Conservation (phyloP, 176 grass and related monocot species). For the Bothriochloa decipiens region DNA sequence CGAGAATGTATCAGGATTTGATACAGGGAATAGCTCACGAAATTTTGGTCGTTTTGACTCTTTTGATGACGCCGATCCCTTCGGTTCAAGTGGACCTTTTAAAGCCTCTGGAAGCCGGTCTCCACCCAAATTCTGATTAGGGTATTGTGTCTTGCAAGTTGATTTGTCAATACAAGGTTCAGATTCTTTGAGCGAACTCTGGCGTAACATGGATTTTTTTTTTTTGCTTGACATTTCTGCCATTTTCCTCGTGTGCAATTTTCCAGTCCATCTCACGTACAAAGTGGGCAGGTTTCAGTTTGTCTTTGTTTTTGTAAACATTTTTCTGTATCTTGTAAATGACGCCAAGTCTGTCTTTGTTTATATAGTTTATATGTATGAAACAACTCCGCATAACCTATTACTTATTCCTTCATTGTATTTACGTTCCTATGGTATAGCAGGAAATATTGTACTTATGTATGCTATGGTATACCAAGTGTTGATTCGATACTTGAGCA, state of each 20-base stretch:
- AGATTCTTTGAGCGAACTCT: conserved; percentile 26
- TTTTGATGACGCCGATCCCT: conserved; percentile 91
- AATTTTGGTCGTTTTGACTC: conserved; percentile 89
- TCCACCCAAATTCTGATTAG: conserved; percentile 60
- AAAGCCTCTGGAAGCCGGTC: conserved; percentile 75
- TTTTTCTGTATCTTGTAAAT: conserved; percentile 35
- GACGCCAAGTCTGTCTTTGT: conserved; percentile 11
- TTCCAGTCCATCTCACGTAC: conserved; percentile 35
- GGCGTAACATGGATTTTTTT: background rate
- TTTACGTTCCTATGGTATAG: conserved; percentile 14
- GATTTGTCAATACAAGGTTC: conserved; percentile 34
- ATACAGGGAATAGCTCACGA: conserved; percentile 61
- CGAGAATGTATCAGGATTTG: conserved; percentile 58
- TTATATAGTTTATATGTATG: conserved; percentile 46
- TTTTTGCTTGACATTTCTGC: conserved; percentile 12
- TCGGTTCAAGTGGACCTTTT: conserved; percentile 88
- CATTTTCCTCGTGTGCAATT: conserved; percentile 37
- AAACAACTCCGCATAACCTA: background rate
- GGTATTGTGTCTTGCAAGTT: background rate
- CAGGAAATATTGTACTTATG: background rate
- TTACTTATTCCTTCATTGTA: background rate
- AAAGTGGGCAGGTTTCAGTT: conserved; percentile 35
- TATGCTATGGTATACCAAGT: conserved; percentile 4
- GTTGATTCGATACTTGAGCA: conserved; percentile 16
- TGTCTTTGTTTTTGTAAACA: conserved; percentile 4